Conservation (phyloP, 2,329 filamentous ascomycete species). For the Alternaria sp. region DNA sequence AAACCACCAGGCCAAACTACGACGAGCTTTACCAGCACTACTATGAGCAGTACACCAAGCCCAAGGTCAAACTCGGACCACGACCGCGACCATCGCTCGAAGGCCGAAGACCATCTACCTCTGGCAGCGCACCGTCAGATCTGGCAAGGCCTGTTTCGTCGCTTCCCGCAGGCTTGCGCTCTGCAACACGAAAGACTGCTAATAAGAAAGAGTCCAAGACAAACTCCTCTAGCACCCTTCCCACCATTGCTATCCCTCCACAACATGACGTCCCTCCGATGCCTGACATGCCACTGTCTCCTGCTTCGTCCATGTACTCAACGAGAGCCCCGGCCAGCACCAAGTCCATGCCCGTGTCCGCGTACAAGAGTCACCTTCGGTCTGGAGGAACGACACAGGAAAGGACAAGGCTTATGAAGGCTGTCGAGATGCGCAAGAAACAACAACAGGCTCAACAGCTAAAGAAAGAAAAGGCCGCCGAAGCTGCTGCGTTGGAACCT, state of each 20-base stretch:
- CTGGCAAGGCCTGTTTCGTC: conserved; percentile 76
- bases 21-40: conserved; percentile 57
- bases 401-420: conserved; percentile 92
- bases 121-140: conserved; percentile 54
- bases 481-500: conserved; percentile 10
- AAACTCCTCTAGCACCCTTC: conserved; percentile 39
- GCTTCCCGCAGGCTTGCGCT: conserved; percentile 81
- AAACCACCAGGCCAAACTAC: conserved; percentile 50
- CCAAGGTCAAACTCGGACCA: conserved; percentile 89
- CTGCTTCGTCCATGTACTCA: conserved; percentile 50
- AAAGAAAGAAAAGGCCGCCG: conserved; percentile 32
- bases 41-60: conserved; percentile 67
- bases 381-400: conserved; percentile 78
- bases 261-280: conserved; percentile 46
- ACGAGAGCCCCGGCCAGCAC: conserved; percentile 51
- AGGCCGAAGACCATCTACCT: conserved; percentile 67
- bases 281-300: conserved; percentile 45
- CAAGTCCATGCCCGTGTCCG: conserved; percentile 56
- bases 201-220: conserved; percentile 49
- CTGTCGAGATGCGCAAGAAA: conserved; percentile 86
- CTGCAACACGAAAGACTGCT: conserved; percentile 39
- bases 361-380: conserved; percentile 46
- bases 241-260: conserved; percentile 43
- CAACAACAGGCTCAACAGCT: conserved; percentile 62
- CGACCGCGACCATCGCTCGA: conserved; percentile 82